Conservation (phyloP, 345 rosid genomes). For the sweet orange (Citrus sinensis) region DVS_A1.0 CM039164.1:28598001-28598500, state of each 20-base stretch:
- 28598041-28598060: conserved; percentile 33
- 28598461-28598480: too few relatives aligned
- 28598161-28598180: not conserved
- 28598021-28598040: conserved; percentile 36
- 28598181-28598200: conserved; percentile 16
- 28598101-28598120: conserved; percentile 6
- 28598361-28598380: not conserved
- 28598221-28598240: conserved; percentile 21
- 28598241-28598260: conserved; percentile 9
- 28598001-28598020: not conserved
- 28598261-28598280: conserved; percentile 28
- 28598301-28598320: not conserved
- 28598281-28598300: conserved; percentile 17
- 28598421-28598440: too few relatives aligned
- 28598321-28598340: conserved; percentile 15
- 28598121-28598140: not conserved
- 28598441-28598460: too few relatives aligned
- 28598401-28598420: not conserved
- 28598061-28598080: conserved; percentile 19
- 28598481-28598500: too few relatives aligned
- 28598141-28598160: not conserved
- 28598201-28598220: conserved; percentile 22
- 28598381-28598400: not conserved
- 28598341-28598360: conserved; percentile 14
- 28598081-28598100: not conserved